Evolutionary conservation across 306 rosid species (phyloP).

Genomic region (Quercus rubra): DNA sequence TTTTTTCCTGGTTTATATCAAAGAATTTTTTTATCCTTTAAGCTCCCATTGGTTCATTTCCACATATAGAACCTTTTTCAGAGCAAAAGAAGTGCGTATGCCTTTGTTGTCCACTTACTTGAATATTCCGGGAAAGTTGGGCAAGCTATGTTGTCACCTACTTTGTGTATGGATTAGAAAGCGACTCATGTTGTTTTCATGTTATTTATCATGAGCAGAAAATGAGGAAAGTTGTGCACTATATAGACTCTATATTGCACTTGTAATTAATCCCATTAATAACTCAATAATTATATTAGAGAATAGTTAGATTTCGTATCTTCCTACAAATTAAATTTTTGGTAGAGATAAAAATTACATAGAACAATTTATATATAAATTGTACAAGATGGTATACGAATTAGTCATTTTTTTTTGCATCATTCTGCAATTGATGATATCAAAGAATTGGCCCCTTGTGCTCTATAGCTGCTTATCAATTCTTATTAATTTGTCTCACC

Average conservation of each 20-base stretch:
- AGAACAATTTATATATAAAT: too few relatives aligned
- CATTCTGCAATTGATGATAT: too few relatives aligned
- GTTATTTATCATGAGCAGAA: constrained; percentile 8
- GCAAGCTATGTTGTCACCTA: not conserved
- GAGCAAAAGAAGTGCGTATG: not conserved
- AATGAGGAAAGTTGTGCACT: constrained; percentile 4
- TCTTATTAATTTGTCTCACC: too few relatives aligned
- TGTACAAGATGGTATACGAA: too few relatives aligned
- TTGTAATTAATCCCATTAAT: not conserved
- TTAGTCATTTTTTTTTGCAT: too few relatives aligned
- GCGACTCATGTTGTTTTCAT: constrained; percentile 24
- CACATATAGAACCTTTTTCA: not conserved
- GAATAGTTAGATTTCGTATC: constrained; percentile 5
- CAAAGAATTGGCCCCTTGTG: too few relatives aligned
- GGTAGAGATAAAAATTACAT: too few relatives aligned
- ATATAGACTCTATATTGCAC: not conserved
- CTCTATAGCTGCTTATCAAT: too few relatives aligned
- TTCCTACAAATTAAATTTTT: not conserved
- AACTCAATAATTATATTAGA: not conserved
- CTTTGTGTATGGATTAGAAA: constrained; percentile 15
- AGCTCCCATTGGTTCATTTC: not conserved
- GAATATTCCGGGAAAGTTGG: not conserved
- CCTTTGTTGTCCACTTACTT: not conserved
- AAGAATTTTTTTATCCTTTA: not conserved
- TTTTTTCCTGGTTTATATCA: not conserved